Conservation (phyloP, 371 early-diverging fungal genomes). For the Mortierella sp. region DNA sequence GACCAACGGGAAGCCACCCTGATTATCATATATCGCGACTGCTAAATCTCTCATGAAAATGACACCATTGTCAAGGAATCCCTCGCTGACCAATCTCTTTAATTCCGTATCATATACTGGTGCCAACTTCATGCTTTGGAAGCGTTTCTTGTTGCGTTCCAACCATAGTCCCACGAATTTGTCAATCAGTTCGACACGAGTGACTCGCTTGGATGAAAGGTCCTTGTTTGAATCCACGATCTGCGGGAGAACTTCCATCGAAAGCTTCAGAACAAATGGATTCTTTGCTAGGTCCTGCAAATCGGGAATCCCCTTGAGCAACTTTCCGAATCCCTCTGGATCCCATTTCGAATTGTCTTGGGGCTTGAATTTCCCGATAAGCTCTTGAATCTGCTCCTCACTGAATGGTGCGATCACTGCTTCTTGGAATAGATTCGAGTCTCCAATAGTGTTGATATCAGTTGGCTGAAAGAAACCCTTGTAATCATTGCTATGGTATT, state of each 20-base stretch:
- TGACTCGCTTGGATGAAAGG: no score
- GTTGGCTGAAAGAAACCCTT: not conserved
- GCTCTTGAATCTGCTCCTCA: not conserved
- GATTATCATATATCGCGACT: constrained; percentile 10
- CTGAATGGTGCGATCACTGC: constrained; percentile 9
- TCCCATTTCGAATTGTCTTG: not conserved
- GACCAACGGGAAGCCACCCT: constrained; percentile 10
- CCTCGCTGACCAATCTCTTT: no score
- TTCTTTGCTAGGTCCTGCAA: not conserved
- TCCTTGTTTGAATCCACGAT: no score
- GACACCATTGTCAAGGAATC: not conserved
- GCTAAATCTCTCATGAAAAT: constrained; percentile 10
- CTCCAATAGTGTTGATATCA: not conserved
- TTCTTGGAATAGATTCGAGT: constrained; percentile 3
- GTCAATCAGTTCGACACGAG: no score
- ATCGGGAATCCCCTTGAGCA: not conserved
- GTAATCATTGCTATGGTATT: not conserved
- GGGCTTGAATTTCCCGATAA: not conserved
- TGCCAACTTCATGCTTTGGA: not conserved
- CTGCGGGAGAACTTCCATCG: not conserved
- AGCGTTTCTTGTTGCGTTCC: not conserved
- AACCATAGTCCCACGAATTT: constrained; percentile 10
- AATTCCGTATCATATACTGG: no score
- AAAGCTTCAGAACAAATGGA: not conserved
- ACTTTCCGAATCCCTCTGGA: no score